Evolutionary conservation across 2,329 filamentous ascomycete genomes (phyloP).

Genomic region (Colletotrichum orchidophilum): DNA sequence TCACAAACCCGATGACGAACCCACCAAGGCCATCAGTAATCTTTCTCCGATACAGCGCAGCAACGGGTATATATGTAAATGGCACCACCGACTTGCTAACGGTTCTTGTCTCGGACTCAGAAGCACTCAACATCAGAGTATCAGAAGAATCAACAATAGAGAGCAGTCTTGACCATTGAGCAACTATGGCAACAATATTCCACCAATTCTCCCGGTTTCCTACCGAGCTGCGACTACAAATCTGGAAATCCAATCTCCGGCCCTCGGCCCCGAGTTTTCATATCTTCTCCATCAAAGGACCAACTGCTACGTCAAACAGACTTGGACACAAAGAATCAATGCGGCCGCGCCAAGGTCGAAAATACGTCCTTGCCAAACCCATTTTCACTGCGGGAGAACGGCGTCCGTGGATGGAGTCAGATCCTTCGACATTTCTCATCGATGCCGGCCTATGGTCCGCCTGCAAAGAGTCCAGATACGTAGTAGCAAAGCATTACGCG

Average conservation of each 20-base stretch:
- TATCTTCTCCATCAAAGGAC: background rate
- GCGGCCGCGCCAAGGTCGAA: background rate
- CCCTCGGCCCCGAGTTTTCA: background rate
- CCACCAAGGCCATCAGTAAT: no score
- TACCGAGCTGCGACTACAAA: slow-evolving; percentile 1
- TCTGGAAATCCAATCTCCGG: background rate
- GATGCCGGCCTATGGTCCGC: slow-evolving; percentile 1
- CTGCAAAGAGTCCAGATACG: background rate
- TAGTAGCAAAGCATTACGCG: background rate
- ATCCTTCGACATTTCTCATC: background rate
- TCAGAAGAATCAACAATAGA: background rate
- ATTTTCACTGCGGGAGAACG: background rate
- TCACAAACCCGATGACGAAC: no score
- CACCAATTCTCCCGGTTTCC: background rate
- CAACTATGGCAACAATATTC: background rate
- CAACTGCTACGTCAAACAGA: background rate
- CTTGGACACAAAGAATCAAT: background rate
- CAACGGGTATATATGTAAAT: no score
- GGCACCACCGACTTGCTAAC: no score
- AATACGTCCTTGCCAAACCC: background rate
- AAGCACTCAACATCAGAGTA: no score
- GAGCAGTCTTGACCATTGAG: background rate
- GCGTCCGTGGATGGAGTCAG: background rate
- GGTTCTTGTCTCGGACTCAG: no score
- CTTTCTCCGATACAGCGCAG: no score